Evolutionary conservation across 2,329 filamentous ascomycete genomes (phyloP).

Genomic region (Mycosphaerella sp.): DNA sequence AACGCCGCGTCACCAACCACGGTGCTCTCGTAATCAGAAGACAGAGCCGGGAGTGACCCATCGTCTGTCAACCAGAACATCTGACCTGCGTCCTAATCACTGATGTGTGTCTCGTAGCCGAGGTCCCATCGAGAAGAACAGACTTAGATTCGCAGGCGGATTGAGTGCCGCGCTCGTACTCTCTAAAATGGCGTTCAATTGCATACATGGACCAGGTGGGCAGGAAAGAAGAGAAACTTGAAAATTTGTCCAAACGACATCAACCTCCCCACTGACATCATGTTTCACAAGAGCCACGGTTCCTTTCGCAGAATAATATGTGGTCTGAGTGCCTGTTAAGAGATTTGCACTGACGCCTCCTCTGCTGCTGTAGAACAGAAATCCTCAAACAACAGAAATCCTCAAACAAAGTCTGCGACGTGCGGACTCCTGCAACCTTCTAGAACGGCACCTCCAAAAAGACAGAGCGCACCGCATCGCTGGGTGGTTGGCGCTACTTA

Average conservation of each 20-base stretch:
- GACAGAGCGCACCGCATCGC: too few relatives aligned
- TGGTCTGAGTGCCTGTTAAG: not conserved
- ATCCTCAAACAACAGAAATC: conserved; percentile 44
- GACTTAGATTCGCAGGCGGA: not conserved
- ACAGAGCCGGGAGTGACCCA: not conserved
- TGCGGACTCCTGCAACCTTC: conserved; percentile 37
- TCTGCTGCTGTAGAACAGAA: conserved; percentile 38
- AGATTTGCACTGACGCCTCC: not conserved
- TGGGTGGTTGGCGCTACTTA: too few relatives aligned
- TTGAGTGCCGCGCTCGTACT: too few relatives aligned
- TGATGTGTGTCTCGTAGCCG: not conserved
- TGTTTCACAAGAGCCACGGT: conserved; percentile 3
- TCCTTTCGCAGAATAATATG: not conserved
- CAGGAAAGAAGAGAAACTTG: conserved; percentile 32
- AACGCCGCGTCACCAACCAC: not conserved
- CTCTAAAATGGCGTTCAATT: too few relatives aligned
- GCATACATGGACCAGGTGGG: too few relatives aligned
- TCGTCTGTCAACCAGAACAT: not conserved
- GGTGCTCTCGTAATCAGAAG: not conserved
- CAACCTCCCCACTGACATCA: conserved; percentile 1
- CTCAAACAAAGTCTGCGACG: conserved; percentile 41
- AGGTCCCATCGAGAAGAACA: not conserved
- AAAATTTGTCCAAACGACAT: conserved; percentile 37
- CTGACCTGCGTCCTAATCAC: not conserved
- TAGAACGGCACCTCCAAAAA: too few relatives aligned